Evolutionary conservation across 2,329 filamentous ascomycete species (phyloP).

Genomic region (Alternaria gansuensis): DNA sequence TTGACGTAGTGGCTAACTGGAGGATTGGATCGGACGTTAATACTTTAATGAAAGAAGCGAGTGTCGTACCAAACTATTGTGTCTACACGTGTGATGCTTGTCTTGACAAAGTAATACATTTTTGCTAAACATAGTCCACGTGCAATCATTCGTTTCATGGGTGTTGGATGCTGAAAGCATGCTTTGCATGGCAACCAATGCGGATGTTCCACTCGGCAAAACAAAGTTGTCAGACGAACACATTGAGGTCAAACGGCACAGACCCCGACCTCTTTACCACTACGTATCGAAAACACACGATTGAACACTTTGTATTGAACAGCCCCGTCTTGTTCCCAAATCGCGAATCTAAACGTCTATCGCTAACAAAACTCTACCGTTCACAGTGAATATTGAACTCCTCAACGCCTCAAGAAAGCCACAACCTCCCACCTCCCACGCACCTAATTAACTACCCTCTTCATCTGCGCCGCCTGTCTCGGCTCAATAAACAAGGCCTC

Average conservation of each 20-base stretch:
- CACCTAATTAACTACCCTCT: conserved; percentile 38
- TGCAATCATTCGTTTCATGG: background rate
- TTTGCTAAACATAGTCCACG: background rate
- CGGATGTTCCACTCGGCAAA: no score
- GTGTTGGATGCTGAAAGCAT: background rate
- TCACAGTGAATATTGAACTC: background rate
- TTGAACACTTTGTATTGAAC: background rate
- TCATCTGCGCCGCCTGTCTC: conserved; percentile 70
- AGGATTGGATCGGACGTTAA: conserved; percentile 17
- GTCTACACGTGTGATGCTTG: background rate
- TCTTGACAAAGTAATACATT: background rate
- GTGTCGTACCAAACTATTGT: conserved; percentile 7
- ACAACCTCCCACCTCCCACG: background rate
- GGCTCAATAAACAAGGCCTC: conserved; percentile 90
- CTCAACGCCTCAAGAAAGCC: conserved; percentile 9
- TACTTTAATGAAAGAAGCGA: conserved; percentile 22
- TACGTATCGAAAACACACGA: background rate
- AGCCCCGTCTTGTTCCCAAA: background rate
- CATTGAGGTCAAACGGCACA: no score
- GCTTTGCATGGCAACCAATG: background rate
- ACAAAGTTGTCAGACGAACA: no score
- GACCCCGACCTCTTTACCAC: no score
- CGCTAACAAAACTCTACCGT: background rate
- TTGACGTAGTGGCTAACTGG: conserved; percentile 11
- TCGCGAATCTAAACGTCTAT: background rate